phyloP scores from a whole-genome alignment of 331 rosid species.

The Stylosanthes scabra region DNA sequence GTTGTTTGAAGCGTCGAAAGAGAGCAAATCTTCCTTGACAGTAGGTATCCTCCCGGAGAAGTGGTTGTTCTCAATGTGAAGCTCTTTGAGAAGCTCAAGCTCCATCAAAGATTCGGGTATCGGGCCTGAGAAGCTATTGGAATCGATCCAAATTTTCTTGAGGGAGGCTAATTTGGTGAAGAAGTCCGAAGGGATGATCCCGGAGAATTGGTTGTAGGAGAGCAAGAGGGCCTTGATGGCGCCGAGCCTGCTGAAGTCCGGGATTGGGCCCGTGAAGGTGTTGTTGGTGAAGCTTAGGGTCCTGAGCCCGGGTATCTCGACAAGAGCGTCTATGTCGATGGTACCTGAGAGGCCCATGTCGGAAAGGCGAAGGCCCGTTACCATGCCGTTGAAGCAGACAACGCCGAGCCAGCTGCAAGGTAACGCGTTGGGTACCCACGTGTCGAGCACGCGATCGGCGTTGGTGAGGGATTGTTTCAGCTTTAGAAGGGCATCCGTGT shows the following conservation, averaged over 20 bases:
- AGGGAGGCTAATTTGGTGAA: constrained; percentile 50
- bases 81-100: constrained; percentile 45
- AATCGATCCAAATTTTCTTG: constrained; percentile 56
- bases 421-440: constrained; percentile 59
- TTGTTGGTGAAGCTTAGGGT: constrained; percentile 65
- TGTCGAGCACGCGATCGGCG: constrained; percentile 25
- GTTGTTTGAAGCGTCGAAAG: constrained; percentile 64
- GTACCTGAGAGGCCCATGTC: constrained; percentile 59
- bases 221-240: constrained; percentile 56
- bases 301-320: constrained; percentile 49
- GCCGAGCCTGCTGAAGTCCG: constrained; percentile 56
- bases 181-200: constrained; percentile 54
- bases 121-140: constrained; percentile 49
- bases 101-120: constrained; percentile 56
- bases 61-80: constrained; percentile 65
- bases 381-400: constrained; percentile 46
- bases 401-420: constrained; percentile 82
- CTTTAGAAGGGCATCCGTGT: constrained; percentile 57
- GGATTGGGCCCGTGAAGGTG: constrained; percentile 72
- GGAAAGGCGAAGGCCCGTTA: constrained; percentile 64
- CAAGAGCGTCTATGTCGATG: constrained; percentile 57
- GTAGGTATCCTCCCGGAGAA: constrained; percentile 57
- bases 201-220: constrained; percentile 55
- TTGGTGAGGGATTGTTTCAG: constrained; percentile 62
- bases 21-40: constrained; percentile 26